Evolutionary conservation across 1,139 yeast species (phyloP), one percentile per base, ranked within the genome.

Genomic region (Pneumocystis jirovecii): DNA sequence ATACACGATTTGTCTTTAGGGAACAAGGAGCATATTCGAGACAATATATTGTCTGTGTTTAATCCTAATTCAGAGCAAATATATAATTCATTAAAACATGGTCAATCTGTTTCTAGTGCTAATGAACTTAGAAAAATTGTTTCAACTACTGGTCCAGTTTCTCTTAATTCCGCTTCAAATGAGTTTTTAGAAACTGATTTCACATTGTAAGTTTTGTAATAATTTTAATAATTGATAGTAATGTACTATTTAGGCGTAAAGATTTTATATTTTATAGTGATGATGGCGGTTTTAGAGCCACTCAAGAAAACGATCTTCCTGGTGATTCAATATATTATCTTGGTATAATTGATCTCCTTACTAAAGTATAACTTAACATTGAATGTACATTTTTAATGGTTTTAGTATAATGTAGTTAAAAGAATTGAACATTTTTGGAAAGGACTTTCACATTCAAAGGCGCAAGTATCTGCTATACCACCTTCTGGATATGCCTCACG

Each of bases 271-370:
- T 89, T 71, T 89, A 89, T 73, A 84, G 85, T 12, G 90, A 85
- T 72, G 89, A 87, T 74, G 96, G 96, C 31, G 98, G 97, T 7
- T 84, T 89, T 61, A 79, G 87, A 65, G 86, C 95, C 1, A 85
- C 96, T 0, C 83, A 86, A 71, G 83, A 79, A 64, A 73, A 81
- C 64, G 81, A 89, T 71, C 80, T 82, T 64, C 89, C 90, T 37
- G 74, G 83, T 62, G 80, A 83, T 37, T 84, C 87, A 67, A 83
- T 95, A 17, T 95, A 95, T 75, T 95, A 91, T 73, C 77, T 95
- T 71, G 98, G 98, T 17, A 85, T 95, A 62, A 95, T 95, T 71
- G 99, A 95, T 74, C 91, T 96, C 75, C 78, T 95, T 69, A 95
- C 98, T 0, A 84, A 86, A 44, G 67, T 65, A 57, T 61, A 39